Percentiles rank a stretch among this genome's conserved stretches.
phyloP scores from a whole-genome alignment of 129 eudicot genomes.

The Artemisia annua region DNA sequence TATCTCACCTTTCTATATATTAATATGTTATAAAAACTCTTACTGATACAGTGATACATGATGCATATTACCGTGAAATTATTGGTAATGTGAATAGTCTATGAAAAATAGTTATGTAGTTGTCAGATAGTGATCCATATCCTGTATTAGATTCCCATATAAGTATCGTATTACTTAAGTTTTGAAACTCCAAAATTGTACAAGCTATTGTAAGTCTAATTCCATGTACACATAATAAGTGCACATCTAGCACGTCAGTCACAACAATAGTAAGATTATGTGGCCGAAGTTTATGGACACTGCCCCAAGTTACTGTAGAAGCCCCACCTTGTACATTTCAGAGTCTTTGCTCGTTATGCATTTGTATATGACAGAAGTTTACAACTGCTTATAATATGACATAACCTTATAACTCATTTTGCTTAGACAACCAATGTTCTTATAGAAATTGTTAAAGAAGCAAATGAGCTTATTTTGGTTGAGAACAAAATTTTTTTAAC shows the following conservation, averaged over 20 bases:
- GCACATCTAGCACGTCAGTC: slow-evolving; percentile 7
- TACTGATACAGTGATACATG: background rate
- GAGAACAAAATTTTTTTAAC: background rate
- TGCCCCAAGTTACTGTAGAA: slow-evolving; percentile 1
- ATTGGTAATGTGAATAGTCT: slow-evolving; percentile 7
- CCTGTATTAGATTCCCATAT: slow-evolving; percentile 2
- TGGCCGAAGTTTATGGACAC: background rate
- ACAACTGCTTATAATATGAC: slow-evolving; percentile 1
- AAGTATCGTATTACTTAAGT: slow-evolving; percentile 9
- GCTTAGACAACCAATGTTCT: slow-evolving; percentile 11
- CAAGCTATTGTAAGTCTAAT: background rate
- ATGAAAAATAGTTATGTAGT: background rate
- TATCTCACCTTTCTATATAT: background rate
- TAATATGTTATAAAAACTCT: background rate
- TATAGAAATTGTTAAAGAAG: background rate
- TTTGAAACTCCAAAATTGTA: background rate
- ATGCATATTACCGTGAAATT: background rate
- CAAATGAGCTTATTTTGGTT: slow-evolving; percentile 5
- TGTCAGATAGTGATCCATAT: slow-evolving; percentile 10
- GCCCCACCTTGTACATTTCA: background rate
- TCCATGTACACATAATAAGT: background rate
- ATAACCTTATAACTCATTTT: slow-evolving; percentile 1
- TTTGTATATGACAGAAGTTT: slow-evolving; percentile 1
- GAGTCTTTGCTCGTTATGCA: slow-evolving; percentile 10
- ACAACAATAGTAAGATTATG: background rate